These are phyloP conservation scores for Metschnikowia picachoensis DNA, from an alignment of 805 yeast species.

Conservation along the genomic window DNA sequence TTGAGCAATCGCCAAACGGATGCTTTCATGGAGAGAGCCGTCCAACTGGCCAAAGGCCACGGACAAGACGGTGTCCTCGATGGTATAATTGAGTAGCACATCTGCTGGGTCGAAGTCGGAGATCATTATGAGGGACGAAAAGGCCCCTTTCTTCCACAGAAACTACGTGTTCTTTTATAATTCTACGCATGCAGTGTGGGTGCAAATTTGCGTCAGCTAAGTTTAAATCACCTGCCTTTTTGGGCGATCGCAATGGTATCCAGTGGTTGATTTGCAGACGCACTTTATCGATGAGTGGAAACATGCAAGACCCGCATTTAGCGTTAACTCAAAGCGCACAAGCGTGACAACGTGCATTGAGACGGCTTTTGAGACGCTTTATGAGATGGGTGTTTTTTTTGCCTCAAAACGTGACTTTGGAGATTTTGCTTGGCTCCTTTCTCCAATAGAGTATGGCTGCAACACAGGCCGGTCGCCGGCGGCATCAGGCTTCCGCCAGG, in stretches of 20 bases:
- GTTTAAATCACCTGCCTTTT: constrained; percentile 7
- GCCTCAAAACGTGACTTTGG: too few relatives aligned
- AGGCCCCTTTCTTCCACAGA: background rate
- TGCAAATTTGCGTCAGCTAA: constrained; percentile 7
- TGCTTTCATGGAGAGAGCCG: background rate
- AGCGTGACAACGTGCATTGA: background rate
- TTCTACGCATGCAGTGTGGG: constrained; percentile 1
- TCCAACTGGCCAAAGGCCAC: constrained; percentile 13
- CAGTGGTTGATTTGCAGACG: constrained; percentile 4
- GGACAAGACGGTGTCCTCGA: constrained; percentile 5
- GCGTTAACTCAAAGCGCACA: constrained; percentile 5
- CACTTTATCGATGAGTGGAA: constrained; percentile 3
- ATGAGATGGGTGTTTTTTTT: too few relatives aligned
- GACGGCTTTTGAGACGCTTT: background rate
- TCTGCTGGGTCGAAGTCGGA: constrained; percentile 9
- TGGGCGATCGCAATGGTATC: constrained; percentile 5
- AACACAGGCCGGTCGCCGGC: too few relatives aligned
- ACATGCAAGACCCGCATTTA: constrained; percentile 4
- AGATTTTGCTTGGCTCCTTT: too few relatives aligned
- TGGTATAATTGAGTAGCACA: constrained; percentile 11
- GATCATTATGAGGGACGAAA: background rate
- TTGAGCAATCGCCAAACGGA: constrained; percentile 9
- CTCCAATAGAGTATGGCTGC: too few relatives aligned
- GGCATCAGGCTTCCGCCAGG: too few relatives aligned
- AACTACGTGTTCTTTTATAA: constrained; percentile 1